These are phyloP conservation scores for Globisporangium orthogonon DNA, from an alignment of 352 stramenopile genomes.

Conservation along the genomic window DNA sequence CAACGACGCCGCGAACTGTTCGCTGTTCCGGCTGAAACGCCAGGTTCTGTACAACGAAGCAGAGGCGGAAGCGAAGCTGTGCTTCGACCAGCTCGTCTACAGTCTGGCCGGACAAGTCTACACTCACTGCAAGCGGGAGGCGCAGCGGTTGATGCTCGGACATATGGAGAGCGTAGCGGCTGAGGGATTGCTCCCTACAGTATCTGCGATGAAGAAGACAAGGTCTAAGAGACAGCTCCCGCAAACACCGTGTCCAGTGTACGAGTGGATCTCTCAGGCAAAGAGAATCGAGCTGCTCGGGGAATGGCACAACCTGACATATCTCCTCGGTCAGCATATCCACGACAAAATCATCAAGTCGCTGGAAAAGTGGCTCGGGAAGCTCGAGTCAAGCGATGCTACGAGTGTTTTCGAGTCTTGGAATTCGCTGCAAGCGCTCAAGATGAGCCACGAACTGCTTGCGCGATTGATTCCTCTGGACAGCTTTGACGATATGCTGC, in stretches of 20 bases:
- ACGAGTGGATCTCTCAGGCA: slow-evolving; percentile 19
- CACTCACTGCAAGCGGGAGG: slow-evolving; percentile 42
- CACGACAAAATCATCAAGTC: slow-evolving; percentile 45
- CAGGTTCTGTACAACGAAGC: slow-evolving; percentile 80
- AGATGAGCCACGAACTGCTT: slow-evolving; percentile 23
- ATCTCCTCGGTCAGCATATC: slow-evolving; percentile 47
- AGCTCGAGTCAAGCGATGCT: slow-evolving; percentile 50
- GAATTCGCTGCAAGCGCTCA: slow-evolving; percentile 27
- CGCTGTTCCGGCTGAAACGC: slow-evolving; percentile 47
- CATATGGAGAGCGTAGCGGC: neutral
- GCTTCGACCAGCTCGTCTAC: slow-evolving; percentile 76
- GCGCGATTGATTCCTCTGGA: slow-evolving; percentile 16
- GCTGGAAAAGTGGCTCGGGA: slow-evolving; percentile 36
- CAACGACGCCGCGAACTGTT: slow-evolving; percentile 63
- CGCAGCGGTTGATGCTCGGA: neutral
- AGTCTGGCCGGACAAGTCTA: slow-evolving; percentile 62
- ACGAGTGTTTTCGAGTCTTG: slow-evolving; percentile 46
- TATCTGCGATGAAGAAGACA: neutral
- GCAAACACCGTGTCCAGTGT: slow-evolving; percentile 12
- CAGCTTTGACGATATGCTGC: slow-evolving; percentile 26
- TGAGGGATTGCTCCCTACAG: neutral
- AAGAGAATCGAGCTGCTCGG: slow-evolving; percentile 58
- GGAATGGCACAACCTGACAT: slow-evolving; percentile 46
- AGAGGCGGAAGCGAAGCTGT: slow-evolving; percentile 74
- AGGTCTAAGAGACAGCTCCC: neutral